These are phyloP conservation scores for Vicia sativa DNA, from an alignment of 306 rosid genomes.

Conservation along the genomic window DNA sequence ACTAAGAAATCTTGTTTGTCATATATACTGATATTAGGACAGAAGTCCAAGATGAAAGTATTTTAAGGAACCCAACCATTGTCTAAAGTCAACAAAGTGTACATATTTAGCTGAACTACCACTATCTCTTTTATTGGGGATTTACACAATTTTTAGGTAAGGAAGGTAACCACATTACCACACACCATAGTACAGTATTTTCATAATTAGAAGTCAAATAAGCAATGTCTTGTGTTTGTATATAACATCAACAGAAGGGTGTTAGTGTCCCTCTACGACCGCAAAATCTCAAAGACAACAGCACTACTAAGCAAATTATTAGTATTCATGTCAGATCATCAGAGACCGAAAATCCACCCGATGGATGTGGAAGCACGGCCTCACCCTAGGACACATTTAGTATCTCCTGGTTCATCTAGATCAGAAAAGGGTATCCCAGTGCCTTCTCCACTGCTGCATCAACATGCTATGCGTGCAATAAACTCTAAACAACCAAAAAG, in stretches of 20 bases:
- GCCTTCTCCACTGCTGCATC: conserved; percentile 32
- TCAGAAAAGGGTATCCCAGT: conserved; percentile 52
- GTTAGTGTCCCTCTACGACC: background rate
- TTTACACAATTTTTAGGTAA: conserved; percentile 51
- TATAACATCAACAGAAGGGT: conserved; percentile 4
- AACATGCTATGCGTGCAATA: conserved; percentile 35
- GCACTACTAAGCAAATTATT: conserved; percentile 3
- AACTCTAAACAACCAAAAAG: conserved; percentile 42
- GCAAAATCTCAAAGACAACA: conserved; percentile 22
- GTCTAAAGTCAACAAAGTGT: conserved; percentile 24
- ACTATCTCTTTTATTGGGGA: conserved; percentile 10
- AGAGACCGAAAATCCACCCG: conserved; percentile 72
- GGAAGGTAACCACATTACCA: conserved; percentile 57
- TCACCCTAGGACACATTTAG: conserved; percentile 42
- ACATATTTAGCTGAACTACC: conserved; percentile 59
- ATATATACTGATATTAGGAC: background rate
- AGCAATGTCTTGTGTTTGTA: conserved; percentile 1
- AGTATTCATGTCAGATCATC: conserved; percentile 60
- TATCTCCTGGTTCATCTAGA: conserved; percentile 40
- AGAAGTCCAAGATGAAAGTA: conserved; percentile 11
- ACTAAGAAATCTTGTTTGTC: conserved; percentile 12
- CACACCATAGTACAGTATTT: conserved; percentile 24
- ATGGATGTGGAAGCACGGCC: conserved; percentile 50
- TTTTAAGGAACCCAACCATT: conserved; percentile 6
- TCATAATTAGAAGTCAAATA: conserved; percentile 39